Evolutionary conservation across 495 filamentous ascomycete genomes (phyloP).

Genomic region (Xeromyces bisporus): DNA sequence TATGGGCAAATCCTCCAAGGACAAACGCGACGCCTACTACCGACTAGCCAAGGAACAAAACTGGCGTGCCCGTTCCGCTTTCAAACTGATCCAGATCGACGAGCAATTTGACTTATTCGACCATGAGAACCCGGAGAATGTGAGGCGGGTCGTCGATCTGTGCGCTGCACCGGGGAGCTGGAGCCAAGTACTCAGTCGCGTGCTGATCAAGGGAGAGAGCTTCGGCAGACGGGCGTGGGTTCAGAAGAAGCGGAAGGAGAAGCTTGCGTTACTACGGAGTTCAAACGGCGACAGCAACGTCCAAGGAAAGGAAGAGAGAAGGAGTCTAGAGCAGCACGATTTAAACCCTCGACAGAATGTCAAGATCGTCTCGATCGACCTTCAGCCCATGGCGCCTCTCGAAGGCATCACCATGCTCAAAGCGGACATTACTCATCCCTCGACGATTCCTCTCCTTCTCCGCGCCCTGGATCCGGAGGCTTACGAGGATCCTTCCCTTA

Average conservation of each 20-base stretch:
- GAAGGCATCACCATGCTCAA: conserved; percentile 80
- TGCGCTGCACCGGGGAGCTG: conserved; percentile 93
- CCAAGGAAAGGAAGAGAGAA: conserved; percentile 13
- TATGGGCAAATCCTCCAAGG: conserved; percentile 98
- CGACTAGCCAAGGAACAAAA: conserved; percentile 95
- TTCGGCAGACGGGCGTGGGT: conserved; percentile 74
- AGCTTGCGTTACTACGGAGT: conserved; percentile 20
- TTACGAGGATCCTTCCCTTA: conserved; percentile 34
- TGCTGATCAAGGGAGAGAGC: conserved; percentile 80
- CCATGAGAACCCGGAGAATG: conserved; percentile 35
- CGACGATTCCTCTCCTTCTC: conserved; percentile 76
- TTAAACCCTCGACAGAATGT: conserved; percentile 52
- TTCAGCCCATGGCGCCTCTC: conserved; percentile 88
- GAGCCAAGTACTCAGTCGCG: conserved; percentile 87
- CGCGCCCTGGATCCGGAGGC: conserved; percentile 66
- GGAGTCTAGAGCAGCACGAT: conserved; percentile 14
- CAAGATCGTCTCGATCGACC: conserved; percentile 86
- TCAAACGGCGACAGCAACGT: conserved; percentile 17
- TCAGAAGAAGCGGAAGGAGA: conserved; percentile 50
- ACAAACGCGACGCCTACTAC: conserved; percentile 97
- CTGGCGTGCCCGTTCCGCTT: conserved; percentile 89
- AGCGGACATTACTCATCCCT: conserved; percentile 94
- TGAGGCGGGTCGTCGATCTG: conserved; percentile 88
- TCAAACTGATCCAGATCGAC: conserved; percentile 91
- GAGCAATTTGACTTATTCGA: conserved; percentile 93